A percentile compares a stretch with the other conserved stretches of the same genome.
phyloP scores from a whole-genome alignment of 441 rosid genomes.

The Gossypium schwendimanii region DNA sequence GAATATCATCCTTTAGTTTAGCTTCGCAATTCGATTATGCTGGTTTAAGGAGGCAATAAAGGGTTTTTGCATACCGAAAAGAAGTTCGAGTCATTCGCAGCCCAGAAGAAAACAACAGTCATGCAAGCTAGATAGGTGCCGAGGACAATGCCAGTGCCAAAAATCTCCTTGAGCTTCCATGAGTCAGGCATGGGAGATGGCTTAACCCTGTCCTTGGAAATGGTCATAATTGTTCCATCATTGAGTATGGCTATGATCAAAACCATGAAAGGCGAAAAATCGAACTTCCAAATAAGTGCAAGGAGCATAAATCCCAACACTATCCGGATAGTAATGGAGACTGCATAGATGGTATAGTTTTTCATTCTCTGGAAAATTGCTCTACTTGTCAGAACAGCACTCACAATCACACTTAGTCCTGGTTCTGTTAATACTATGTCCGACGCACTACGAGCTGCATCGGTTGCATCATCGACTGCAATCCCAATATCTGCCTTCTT shows the following conservation, averaged over 20 bases:
- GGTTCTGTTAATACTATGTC: constrained; percentile 71
- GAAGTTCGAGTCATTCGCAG: constrained; percentile 40
- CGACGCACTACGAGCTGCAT: constrained; percentile 63
- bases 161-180: constrained; percentile 70
- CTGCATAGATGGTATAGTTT: constrained; percentile 20
- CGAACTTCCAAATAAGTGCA: constrained; percentile 61
- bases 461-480: constrained; percentile 71
- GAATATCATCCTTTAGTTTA: background rate
- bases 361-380: constrained; percentile 59
- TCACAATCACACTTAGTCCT: constrained; percentile 66
- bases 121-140: constrained; percentile 61
- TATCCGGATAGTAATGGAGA: constrained; percentile 28
- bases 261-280: constrained; percentile 75
- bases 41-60: background rate
- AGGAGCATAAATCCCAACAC: constrained; percentile 64
- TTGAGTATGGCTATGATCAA: constrained; percentile 58
- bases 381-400: constrained; percentile 66
- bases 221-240: constrained; percentile 75
- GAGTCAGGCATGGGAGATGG: constrained; percentile 71
- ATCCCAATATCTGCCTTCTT: constrained; percentile 67
- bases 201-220: constrained; percentile 68
- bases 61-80: constrained; percentile 39
- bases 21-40: background rate
- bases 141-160: constrained; percentile 57
- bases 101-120: constrained; percentile 70